Conservation (phyloP, 768 basidiomycete species). For the Antrodiella citrinella region DNA sequence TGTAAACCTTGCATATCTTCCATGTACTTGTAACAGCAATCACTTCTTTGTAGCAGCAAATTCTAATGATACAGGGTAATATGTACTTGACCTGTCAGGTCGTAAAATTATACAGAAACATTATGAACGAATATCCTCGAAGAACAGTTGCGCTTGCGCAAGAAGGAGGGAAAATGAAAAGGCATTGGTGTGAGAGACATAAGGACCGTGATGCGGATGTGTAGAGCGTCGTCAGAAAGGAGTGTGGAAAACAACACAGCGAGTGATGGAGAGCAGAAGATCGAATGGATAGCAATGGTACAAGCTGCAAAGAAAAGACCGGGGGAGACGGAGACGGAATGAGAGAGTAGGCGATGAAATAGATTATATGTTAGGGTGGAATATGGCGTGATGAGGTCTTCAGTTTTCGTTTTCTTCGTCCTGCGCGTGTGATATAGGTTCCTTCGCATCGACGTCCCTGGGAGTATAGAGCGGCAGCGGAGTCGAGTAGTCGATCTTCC, state of each 20-base stretch:
- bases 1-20: too few species aligned
- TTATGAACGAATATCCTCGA: not conserved
- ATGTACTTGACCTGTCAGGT: not conserved
- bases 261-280: not conserved
- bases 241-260: not conserved
- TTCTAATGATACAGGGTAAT: not conserved
- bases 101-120: not conserved
- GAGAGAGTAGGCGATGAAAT: not conserved
- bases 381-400: not conserved
- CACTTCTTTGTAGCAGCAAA: not conserved
- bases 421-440: not conserved
- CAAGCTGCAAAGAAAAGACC: not conserved
- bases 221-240: not conserved
- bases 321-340: not conserved
- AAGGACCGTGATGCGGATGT: not conserved
- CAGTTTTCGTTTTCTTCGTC: not conserved
- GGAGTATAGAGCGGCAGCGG: conserved; percentile 31
- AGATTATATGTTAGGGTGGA: too few species aligned
- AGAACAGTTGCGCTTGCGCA: not conserved
- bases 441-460: not conserved
- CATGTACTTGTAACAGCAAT: not conserved
- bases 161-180: not conserved
- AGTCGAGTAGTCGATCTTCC: conserved; percentile 61
- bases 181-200: not conserved
- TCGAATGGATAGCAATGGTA: not conserved